Conservation (phyloP, 2,329 filamentous ascomycete genomes). For the Orbilia blumenaviensis region DNA sequence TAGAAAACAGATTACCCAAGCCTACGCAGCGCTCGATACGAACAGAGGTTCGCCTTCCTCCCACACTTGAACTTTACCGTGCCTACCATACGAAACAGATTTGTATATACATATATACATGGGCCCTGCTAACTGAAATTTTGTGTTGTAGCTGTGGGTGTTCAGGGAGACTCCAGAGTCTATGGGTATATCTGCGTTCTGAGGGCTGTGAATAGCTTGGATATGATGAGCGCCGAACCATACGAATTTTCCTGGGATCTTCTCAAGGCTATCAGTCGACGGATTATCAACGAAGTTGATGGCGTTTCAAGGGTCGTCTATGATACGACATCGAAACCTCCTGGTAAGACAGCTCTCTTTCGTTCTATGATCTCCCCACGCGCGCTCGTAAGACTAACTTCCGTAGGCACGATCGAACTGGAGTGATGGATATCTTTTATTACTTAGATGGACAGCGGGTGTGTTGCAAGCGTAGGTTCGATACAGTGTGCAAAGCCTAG, state of each 20-base stretch:
- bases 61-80: no score
- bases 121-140: not conserved
- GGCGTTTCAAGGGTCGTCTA: not conserved
- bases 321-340: not conserved
- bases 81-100: no score
- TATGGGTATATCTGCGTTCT: not conserved
- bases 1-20: not conserved
- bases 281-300: not conserved
- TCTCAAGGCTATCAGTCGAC: not conserved
- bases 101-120: no score
- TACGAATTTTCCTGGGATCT: not conserved
- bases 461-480: no score
- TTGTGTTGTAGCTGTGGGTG: not conserved
- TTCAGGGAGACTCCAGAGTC: not conserved
- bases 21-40: not conserved
- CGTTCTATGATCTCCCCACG: not conserved
- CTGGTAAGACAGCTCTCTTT: not conserved
- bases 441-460: no score
- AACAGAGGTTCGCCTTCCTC: not conserved
- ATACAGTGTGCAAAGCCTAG: no score
- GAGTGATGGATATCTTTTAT: no score
- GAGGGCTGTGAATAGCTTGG: not conserved
- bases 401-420: no score
- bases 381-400: not conserved
- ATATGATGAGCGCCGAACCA: not conserved